Base-by-base conservation (phyloP, 139 green algal species). In the Chlorella sp. region DNA sequence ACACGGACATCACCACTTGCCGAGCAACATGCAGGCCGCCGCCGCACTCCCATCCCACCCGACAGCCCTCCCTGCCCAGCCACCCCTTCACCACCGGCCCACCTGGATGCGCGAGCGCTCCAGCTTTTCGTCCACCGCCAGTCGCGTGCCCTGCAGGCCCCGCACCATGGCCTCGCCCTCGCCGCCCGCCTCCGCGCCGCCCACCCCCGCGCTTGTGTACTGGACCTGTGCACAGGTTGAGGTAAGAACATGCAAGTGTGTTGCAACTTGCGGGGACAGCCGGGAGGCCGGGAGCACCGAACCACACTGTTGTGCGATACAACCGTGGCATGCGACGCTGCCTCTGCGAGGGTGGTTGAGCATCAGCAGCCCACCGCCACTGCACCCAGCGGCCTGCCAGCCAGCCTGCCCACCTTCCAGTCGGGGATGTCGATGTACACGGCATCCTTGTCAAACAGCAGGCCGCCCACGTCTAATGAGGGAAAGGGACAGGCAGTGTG, bases 401-500 rank as follows among this genome's bases (percentile, higher is more conserved):
- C 56, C 56, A 55, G 25, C 23, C 78, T 44, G 51, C 81, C 20
- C 81, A 98, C 95, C 91, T 99, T 98, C 92, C 95, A 98, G 89
- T 99, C 96, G 17, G 95, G 94, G 65, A 99, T 98, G 88, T 99
- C 95, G 62, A 99, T 96, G 88, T 99, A 99, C 26, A 98, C 94
- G 1, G 97, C 97, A 60, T 99, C 97, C 83, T 96, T 96, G 91
- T 99, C 97, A 83, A 98, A 99, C 87, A 98, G 89, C 81, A 99
- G 89, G 13, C 96, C 96, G 0, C 96, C 97, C n/a, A 98, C 78
- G n/a, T 83, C 78, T 83, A 62, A 26, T 25, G 36, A 32, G 11
- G 13, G 38, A 20, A 21, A 34, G 67, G 32, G 32, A 3, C 26
- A 38, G 1, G 21, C 25, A 41, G 38, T 38, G 38, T 20, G 4